Evolutionary conservation across 345 rosid species (phyloP), one percentile per base, ranked within the genome.

Genomic region (Syzygium jambos): DNA sequence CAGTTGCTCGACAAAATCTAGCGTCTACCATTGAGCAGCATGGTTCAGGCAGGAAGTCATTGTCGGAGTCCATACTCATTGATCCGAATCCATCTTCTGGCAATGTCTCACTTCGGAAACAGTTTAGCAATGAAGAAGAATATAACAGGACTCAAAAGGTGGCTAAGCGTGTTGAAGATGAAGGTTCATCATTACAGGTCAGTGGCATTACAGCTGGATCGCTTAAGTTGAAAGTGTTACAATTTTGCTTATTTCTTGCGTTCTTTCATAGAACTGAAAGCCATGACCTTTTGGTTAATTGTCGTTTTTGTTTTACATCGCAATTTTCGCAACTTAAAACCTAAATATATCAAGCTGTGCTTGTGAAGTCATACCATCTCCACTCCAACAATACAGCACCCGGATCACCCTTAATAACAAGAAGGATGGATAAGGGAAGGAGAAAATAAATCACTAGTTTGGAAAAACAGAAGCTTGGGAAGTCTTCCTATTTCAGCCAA

Each of bases 1-100:
- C 96, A 19, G 90, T 90, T 86, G 92, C 90, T 29, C 92, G 94
- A 87, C 97, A 97, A 88, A 95, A 90, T 91, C 93, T 96, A 87
- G 98, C 95, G 52, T 94, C 99, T 52, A 93, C 91, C 68, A 93
- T 94, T 92, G 99, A 96, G 87, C 95, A 95, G 27, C 98, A 96
- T 87, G 98, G 96, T 57, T 96, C 99, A 73, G 95, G 98, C 85
- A 91, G 99, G 90, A 96, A 94, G 91, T 98, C 99, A 56, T 87
- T 95, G 92, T 98, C 99, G 29, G 98, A 98, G 77, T 91, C 93
- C 87, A 87, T 93, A 55, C 89, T 94, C 19, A 84, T 87, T 84
- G 98, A 95, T 91, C 90, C 92, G 65, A 92, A 90, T 88, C 90
- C 95, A 11, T 89, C 89, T 89, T 89, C 97, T 56, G 96, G 98